These are phyloP conservation scores for Umbelopsis vinacea DNA, from an alignment of 192 early-diverging fungal species.

Conservation along the genomic window DNA sequence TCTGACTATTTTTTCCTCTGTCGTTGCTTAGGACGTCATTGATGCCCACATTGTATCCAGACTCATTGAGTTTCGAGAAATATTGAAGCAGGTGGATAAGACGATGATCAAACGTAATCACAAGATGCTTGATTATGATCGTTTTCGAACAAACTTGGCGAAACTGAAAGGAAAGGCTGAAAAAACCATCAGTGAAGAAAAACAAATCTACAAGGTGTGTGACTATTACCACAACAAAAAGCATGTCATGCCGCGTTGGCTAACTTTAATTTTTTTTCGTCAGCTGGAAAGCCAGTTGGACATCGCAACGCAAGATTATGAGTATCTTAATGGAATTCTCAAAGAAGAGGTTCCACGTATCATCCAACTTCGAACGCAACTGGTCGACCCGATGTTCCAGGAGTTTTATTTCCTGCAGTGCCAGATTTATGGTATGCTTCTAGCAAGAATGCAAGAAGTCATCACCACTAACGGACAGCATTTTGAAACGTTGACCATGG, in stretches of 20 bases:
- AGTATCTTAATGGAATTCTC: conserved; percentile 79
- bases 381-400: conserved; percentile 89
- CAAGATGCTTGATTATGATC: conserved; percentile 94
- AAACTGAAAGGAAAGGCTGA: conserved; percentile 79
- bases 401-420: conserved; percentile 85
- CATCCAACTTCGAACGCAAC: conserved; percentile 67
- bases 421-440: conserved; percentile 73
- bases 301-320: conserved; percentile 84
- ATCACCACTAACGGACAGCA: conserved; percentile 33
- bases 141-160: conserved; percentile 69
- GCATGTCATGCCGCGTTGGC: background rate
- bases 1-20: background rate
- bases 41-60: conserved; percentile 84
- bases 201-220: conserved; percentile 64
- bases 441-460: conserved; percentile 59
- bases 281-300: conserved; percentile 73
- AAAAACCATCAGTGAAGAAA: conserved; percentile 68
- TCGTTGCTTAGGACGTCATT: conserved; percentile 56
- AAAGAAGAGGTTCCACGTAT: conserved; percentile 80
- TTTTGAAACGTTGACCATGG: conserved; percentile 34
- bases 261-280: background rate
- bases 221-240: background rate
- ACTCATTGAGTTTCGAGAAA: conserved; percentile 67
- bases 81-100: conserved; percentile 78
- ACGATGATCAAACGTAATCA: conserved; percentile 89